Base-by-base conservation (phyloP, 305 asterid species). In the Stenogyne calaminthoides region DNA sequence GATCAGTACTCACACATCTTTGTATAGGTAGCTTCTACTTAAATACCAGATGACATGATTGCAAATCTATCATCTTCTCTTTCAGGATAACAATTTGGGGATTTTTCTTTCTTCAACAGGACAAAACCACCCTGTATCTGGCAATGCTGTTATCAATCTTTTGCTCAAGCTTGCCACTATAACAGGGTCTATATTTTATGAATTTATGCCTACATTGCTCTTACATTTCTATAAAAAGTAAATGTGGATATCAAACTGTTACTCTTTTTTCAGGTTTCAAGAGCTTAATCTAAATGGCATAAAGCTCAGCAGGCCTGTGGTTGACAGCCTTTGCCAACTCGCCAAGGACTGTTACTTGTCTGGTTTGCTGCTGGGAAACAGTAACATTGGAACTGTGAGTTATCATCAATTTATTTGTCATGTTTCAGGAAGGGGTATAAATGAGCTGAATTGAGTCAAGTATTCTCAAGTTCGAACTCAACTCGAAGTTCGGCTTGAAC, bases 331-430 rank as follows among this genome's bases (percentile, higher is more conserved):
- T 75, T 89, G 98, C 82, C 82, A 83, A 80, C 86, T 92, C 72
- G 87, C 89, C 70, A 80, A 78, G 74, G 80, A 71, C 52, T 77
- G 95, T 77, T 83, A 86, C 84, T 84, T 95, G 83, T 88, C 97
- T 55, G 96, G 87, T 29, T 81, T 95, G 89, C 82, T 89, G 84
- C 89, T 95, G 56, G 96, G 90, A 81, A 82, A 83, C 77, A 86
- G 96, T 70, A 83, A 81, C 73, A 86, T 91, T 74, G 96, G 99
- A 84, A 86, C 80, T 6, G 99, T 95, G 80, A 88, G 98, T 78
- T 63, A 2, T 59, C 22, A 39, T 47, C 51, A 62, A 39, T 77
- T 58, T 63, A 14, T 25, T 32, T 32, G 29, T 0, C 36, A 32
- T 32, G 36, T 32, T 32, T 32, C 36, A 32, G 36, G 36, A 0